These are phyloP conservation scores for Salinomyces thailandicus DNA, from an alignment of 2,329 filamentous ascomycete genomes.

Conservation along the genomic window DNA sequence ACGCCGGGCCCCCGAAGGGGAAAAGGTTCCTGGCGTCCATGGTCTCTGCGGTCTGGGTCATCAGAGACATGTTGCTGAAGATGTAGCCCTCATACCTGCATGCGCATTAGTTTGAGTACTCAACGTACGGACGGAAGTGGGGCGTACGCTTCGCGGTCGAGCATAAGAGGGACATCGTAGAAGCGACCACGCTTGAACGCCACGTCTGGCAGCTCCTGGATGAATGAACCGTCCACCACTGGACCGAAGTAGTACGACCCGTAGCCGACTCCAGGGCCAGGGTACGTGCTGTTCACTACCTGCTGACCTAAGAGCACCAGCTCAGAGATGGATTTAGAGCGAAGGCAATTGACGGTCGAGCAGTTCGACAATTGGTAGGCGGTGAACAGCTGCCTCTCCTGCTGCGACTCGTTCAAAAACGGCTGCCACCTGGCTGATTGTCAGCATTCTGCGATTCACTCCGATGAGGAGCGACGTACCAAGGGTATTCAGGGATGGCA, in stretches of 20 bases:
- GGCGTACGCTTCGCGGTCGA: conserved; percentile 17
- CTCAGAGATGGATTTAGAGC: conserved; percentile 5
- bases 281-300: conserved; percentile 8
- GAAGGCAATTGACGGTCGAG: conserved; percentile 22
- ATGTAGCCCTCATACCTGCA: conserved; percentile 25
- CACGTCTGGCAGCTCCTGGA: conserved; percentile 26
- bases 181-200: conserved; percentile 27
- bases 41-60: conserved; percentile 19
- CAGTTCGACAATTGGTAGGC: conserved; percentile 23
- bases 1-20: conserved; percentile 26
- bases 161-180: conserved; percentile 27
- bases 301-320: conserved; percentile 5
- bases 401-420: conserved; percentile 12
- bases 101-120: background rate
- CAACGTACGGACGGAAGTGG: background rate
- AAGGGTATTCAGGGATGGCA: conserved; percentile 25
- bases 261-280: conserved; percentile 16
- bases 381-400: conserved; percentile 12
- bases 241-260: conserved; percentile 34
- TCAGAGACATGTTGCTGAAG: conserved; percentile 26
- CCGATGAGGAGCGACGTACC: too few relatives aligned
- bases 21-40: conserved; percentile 24
- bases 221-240: conserved; percentile 31
- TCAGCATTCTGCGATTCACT: background rate
- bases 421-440: conserved; percentile 22